Conservation (phyloP, 768 basidiomycete genomes). For the Fistulinella prunicolor region DNA sequence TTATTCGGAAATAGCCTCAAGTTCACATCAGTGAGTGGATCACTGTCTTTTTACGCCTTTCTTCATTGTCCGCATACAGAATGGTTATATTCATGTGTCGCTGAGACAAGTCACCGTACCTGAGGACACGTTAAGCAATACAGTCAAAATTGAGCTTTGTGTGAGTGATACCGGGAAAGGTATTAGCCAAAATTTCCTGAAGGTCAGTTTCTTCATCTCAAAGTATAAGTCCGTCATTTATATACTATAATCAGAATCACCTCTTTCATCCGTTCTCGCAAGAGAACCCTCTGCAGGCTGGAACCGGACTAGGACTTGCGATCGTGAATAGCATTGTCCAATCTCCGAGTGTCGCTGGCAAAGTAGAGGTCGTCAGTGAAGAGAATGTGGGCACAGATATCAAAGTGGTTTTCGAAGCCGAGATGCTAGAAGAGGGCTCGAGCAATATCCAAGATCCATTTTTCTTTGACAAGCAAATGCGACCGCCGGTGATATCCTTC, state of each 20-base stretch:
- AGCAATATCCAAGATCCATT: constrained; percentile 46
- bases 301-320: constrained; percentile 90
- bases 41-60: not conserved
- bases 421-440: constrained; percentile 44
- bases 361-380: constrained; percentile 91
- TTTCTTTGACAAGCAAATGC: constrained; percentile 37
- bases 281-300: constrained; percentile 90
- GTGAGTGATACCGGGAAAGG: constrained; percentile 94
- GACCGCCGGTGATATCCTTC: constrained; percentile 58
- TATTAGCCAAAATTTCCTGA: constrained; percentile 89
- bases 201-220: constrained; percentile 44
- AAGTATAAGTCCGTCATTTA: not conserved
- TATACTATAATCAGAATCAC: constrained; percentile 58
- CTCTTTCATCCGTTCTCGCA: constrained; percentile 97
- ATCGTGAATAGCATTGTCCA: constrained; percentile 92
- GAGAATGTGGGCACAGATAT: constrained; percentile 92
- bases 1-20: constrained; percentile 92
- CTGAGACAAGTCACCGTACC: constrained; percentile 68
- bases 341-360: constrained; percentile 82
- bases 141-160: constrained; percentile 74
- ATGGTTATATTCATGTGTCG: constrained; percentile 84
- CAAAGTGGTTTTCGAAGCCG: constrained; percentile 78
- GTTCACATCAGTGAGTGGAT: constrained; percentile 69
- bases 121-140: constrained; percentile 51
- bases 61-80: constrained; percentile 38